phyloP scores from a whole-genome alignment of 2,329 filamentous ascomycete species.

The Ophiocordyceps unilateralis region DNA sequence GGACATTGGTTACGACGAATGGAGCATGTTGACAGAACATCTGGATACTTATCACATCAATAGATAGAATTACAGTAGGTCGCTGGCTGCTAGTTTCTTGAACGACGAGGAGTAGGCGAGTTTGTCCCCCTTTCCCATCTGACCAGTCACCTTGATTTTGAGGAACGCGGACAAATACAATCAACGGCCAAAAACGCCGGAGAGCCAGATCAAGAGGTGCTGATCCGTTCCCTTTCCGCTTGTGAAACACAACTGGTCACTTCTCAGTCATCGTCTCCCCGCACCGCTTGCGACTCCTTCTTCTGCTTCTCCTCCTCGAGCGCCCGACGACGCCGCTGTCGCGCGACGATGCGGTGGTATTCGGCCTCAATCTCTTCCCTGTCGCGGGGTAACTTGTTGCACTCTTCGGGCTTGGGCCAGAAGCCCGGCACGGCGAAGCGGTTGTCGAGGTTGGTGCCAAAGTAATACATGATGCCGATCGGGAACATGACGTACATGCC shows the following conservation, averaged over 20 bases:
- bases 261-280: no score
- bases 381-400: constrained; percentile 60
- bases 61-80: background rate
- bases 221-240: no score
- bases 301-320: constrained; percentile 17
- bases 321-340: constrained; percentile 58
- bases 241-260: no score
- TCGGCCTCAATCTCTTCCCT: constrained; percentile 71
- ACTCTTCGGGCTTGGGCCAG: constrained; percentile 73
- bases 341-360: constrained; percentile 49
- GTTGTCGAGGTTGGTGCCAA: constrained; percentile 91
- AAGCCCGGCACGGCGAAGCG: constrained; percentile 81
- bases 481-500: constrained; percentile 98
- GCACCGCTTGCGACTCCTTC: no score
- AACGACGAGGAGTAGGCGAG: background rate
- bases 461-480: constrained; percentile 99
- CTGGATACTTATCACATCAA: constrained; percentile 25
- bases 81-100: background rate
- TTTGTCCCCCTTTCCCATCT: background rate
- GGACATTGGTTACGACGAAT: constrained; percentile 30
- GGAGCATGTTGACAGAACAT: constrained; percentile 34
- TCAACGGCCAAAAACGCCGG: no score
- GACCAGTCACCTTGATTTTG: no score
- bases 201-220: no score
- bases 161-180: no score